Percentiles rank a stretch among this genome's conserved stretches.
phyloP scores from a whole-genome alignment of 2,329 filamentous ascomycete genomes.

The Exophiala calicioides region DNA sequence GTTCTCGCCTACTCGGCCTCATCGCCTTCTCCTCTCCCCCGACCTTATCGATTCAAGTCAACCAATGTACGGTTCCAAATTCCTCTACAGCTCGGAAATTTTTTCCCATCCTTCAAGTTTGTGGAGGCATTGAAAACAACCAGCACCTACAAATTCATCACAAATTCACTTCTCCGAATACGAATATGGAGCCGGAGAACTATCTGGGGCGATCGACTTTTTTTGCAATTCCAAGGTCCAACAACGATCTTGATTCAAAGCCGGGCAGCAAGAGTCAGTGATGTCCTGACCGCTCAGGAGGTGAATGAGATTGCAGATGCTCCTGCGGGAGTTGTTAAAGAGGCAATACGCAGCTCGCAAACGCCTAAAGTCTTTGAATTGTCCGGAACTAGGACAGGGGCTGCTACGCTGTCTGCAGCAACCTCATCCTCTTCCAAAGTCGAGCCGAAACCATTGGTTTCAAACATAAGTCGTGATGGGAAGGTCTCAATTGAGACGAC shows the following conservation, averaged over 20 bases:
- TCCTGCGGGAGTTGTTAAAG: conserved; percentile 68
- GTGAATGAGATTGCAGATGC: conserved; percentile 88
- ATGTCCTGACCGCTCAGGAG: conserved; percentile 74
- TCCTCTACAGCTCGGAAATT: conserved; percentile 64
- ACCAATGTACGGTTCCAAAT: conserved; percentile 74
- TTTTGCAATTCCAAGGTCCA: conserved; percentile 86
- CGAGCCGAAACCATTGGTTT: conserved; percentile 45
- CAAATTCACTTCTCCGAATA: conserved; percentile 65
- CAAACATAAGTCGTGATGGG: conserved; percentile 60
- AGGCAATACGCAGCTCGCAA: conserved; percentile 49
- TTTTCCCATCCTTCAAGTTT: conserved; percentile 71
- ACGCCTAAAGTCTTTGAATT: conserved; percentile 13
- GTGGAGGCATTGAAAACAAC: conserved; percentile 71
- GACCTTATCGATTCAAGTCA: conserved; percentile 84
- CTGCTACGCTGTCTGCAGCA: conserved; percentile 31
- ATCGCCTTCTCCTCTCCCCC: conserved; percentile 65
- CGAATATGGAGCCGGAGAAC: conserved; percentile 77
- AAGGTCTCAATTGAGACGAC: conserved; percentile 63
- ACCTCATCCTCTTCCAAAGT: conserved; percentile 32
- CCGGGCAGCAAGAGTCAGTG: conserved; percentile 74
- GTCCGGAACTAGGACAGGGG: conserved; percentile 6
- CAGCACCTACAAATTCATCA: conserved; percentile 68
- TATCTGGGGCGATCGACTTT: conserved; percentile 91
- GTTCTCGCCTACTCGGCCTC: conserved; percentile 82
- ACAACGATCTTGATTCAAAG: conserved; percentile 85